Evolutionary conservation across 31 red algal species (phyloP).

Genomic region (Asparagopsis taxiformis): DNA sequence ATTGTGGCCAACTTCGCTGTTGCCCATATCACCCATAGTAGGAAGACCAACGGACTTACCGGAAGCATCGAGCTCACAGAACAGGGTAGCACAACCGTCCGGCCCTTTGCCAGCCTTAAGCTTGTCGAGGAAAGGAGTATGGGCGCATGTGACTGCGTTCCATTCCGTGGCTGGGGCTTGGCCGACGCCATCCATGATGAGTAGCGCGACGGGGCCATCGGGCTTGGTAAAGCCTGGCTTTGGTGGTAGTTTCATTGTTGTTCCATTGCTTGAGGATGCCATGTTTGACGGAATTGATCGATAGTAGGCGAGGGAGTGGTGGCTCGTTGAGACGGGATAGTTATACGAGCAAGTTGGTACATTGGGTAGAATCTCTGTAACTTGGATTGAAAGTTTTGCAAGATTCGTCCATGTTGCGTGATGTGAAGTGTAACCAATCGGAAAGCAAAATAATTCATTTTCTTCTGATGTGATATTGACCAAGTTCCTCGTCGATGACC

Average conservation of each 20-base stretch:
- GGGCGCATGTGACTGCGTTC: conserved; percentile 69
- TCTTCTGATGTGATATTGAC: no score
- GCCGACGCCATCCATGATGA: conserved; percentile 87
- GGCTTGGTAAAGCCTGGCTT: conserved; percentile 70
- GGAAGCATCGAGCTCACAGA: conserved; percentile 70
- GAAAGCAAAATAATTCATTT: no score
- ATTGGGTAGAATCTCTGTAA: no score
- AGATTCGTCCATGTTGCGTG: no score
- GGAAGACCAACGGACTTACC: conserved; percentile 84
- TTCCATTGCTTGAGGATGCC: conserved; percentile 48
- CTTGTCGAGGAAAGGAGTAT: conserved; percentile 80
- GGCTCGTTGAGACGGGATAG: not conserved
- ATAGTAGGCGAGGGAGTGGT: not conserved
- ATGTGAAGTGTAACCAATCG: no score
- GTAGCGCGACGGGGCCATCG: conserved; percentile 75
- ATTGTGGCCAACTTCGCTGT: conserved; percentile 90
- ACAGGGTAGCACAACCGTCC: conserved; percentile 33
- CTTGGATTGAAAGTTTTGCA: no score
- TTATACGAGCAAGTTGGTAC: not conserved
- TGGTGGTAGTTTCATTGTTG: conserved; percentile 48
- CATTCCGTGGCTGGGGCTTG: conserved; percentile 54
- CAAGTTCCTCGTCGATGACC: no score
- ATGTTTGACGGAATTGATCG: conserved; percentile 4
- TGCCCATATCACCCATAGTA: conserved; percentile 83
- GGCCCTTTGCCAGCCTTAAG: conserved; percentile 71